Evolutionary conservation across 2,329 filamentous ascomycete genomes (phyloP).

Genomic region (Talaromyces sp.): DNA sequence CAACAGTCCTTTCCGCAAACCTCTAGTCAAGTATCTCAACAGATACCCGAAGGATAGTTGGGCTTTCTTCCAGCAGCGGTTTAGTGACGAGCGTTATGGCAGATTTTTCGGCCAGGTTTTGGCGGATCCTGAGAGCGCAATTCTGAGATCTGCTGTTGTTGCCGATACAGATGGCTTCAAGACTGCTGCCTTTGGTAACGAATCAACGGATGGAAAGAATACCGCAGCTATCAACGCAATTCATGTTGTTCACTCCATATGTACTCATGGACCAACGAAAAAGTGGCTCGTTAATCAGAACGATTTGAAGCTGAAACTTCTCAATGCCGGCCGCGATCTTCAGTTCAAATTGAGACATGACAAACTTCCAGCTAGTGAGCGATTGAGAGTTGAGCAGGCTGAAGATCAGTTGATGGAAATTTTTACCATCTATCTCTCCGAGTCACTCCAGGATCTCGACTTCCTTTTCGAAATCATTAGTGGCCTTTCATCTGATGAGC

Average conservation of each 20-base stretch:
- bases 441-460: constrained; percentile 71
- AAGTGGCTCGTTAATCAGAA: constrained; percentile 60
- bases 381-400: constrained; percentile 81
- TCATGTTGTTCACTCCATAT: constrained; percentile 75
- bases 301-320: constrained; percentile 53
- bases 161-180: constrained; percentile 69
- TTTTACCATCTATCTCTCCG: constrained; percentile 71
- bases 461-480: constrained; percentile 81
- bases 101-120: constrained; percentile 87
- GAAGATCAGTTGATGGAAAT: constrained; percentile 82
- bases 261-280: constrained; percentile 57
- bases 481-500: constrained; percentile 72
- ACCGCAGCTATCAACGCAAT: constrained; percentile 82
- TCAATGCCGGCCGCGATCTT: constrained; percentile 68
- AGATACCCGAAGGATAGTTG: constrained; percentile 86
- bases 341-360: constrained; percentile 68
- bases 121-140: constrained; percentile 65
- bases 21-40: constrained; percentile 89
- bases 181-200: constrained; percentile 57
- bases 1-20: constrained; percentile 83
- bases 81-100: constrained; percentile 82
- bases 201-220: constrained; percentile 62
- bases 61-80: constrained; percentile 68
- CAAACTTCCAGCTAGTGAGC: constrained; percentile 63
- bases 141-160: constrained; percentile 68